These are phyloP conservation scores for Gremmenia infestans DNA, from an alignment of 2,329 filamentous ascomycete species.

Conservation along the genomic window DNA sequence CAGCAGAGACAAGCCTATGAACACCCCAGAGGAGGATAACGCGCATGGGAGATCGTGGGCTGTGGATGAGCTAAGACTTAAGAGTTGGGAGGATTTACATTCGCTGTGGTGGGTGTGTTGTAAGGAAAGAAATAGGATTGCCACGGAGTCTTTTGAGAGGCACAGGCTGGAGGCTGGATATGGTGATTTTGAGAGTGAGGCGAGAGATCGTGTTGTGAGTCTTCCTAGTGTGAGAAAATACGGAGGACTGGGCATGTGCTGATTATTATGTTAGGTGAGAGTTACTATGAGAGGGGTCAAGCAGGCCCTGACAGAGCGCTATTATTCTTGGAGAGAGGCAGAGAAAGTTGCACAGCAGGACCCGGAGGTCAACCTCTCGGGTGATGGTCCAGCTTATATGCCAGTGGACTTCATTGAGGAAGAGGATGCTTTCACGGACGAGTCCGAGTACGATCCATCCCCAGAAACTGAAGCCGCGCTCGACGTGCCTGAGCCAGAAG, in stretches of 20 bases:
- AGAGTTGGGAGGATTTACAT: slow-evolving; percentile 93
- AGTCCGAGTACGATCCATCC: slow-evolving; percentile 21
- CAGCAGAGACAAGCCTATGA: slow-evolving; percentile 60
- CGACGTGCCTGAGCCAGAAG: slow-evolving; percentile 1
- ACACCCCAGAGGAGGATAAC: slow-evolving; percentile 64
- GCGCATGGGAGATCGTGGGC: slow-evolving; percentile 79
- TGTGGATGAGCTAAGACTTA: slow-evolving; percentile 76
- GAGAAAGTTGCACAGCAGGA: slow-evolving; percentile 60
- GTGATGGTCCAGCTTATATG: slow-evolving; percentile 25
- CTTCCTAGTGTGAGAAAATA: neutral
- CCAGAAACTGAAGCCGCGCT: neutral
- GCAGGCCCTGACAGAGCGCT: slow-evolving; percentile 80
- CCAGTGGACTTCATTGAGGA: slow-evolving; percentile 24
- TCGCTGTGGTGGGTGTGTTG: slow-evolving; percentile 90
- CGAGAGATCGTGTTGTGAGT: slow-evolving; percentile 63
- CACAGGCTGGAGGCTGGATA: slow-evolving; percentile 63
- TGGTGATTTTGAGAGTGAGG: slow-evolving; percentile 62
- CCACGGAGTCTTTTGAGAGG: slow-evolving; percentile 71
- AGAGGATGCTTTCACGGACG: slow-evolving; percentile 29
- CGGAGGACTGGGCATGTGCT: slow-evolving; percentile 8
- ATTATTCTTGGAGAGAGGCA: slow-evolving; percentile 82
- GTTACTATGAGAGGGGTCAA: slow-evolving; percentile 79
- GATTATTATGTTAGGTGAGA: slow-evolving; percentile 51
- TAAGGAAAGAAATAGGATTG: slow-evolving; percentile 83
- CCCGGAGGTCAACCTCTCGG: slow-evolving; percentile 53